Conservation (phyloP, 257 asterid species). For the Haberlea rhodopensis region DNA sequence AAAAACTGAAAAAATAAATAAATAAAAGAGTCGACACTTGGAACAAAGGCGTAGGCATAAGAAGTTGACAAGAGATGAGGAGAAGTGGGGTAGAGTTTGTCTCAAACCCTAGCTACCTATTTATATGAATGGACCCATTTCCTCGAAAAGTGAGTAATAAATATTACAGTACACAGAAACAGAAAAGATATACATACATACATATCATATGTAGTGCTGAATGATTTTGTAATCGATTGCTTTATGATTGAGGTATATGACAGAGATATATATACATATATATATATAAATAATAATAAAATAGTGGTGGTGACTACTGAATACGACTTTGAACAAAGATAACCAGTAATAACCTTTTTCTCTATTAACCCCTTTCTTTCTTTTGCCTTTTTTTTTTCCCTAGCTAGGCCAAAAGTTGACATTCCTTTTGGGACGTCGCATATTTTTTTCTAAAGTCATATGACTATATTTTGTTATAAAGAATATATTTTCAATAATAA, state of each 20-base stretch:
- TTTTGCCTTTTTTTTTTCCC: no score
- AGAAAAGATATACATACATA: constrained; percentile 74
- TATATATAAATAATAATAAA: constrained; percentile 14
- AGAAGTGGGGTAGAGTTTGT: neutral
- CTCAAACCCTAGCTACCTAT: neutral
- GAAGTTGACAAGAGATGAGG: neutral
- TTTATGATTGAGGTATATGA: constrained; percentile 63
- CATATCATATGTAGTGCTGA: constrained; percentile 53
- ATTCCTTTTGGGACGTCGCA: no score
- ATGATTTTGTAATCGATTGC: constrained; percentile 97
- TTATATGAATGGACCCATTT: neutral
- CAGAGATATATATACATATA: no score
- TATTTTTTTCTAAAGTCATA: no score
- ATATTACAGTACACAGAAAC: constrained; percentile 28
- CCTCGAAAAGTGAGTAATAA: neutral
- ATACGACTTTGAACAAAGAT: constrained; percentile 16
- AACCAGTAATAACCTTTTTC: constrained; percentile 35
- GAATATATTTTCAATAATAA: no score
- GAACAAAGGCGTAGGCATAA: neutral
- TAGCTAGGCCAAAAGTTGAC: no score
- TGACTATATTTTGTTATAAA: no score
- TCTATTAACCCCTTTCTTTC: constrained; percentile 37
- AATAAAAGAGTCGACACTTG: neutral
- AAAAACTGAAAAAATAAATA: no score
- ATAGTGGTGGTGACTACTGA: no score